A percentile compares a stretch with the other conserved stretches of the same genome.
Evolutionary conservation across 2,329 filamentous ascomycete species (phyloP).

Genomic region (Blastomyces silverae): DNA sequence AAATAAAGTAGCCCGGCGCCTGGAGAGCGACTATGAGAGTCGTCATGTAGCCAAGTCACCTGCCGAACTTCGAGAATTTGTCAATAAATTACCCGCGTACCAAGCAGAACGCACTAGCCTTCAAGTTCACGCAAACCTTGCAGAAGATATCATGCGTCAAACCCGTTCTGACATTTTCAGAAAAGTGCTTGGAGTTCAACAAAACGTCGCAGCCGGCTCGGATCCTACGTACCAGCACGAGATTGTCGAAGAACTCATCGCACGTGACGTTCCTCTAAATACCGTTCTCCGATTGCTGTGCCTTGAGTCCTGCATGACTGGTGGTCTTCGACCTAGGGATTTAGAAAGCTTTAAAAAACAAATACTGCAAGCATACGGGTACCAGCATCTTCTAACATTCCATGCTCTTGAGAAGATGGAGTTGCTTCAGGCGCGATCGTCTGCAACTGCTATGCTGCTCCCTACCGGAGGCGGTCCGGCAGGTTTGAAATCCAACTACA

Average conservation of each 20-base stretch:
- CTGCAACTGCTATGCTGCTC: conserved; percentile 72
- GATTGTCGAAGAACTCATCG: conserved; percentile 88
- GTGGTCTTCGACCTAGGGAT: conserved; percentile 81
- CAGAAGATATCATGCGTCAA: conserved; percentile 91
- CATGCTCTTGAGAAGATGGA: conserved; percentile 83
- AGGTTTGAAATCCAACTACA: conserved; percentile 81
- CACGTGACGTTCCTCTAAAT: conserved; percentile 71
- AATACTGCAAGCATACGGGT: conserved; percentile 86
- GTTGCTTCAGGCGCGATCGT: conserved; percentile 69
- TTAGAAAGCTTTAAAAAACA: conserved; percentile 83
- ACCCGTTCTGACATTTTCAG: conserved; percentile 86
- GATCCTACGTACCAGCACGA: conserved; percentile 87
- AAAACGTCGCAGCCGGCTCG: conserved; percentile 84
- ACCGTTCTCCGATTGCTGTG: conserved; percentile 79
- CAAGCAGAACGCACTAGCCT: conserved; percentile 89
- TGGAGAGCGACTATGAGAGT: conserved; percentile 81
- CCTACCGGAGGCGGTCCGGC: conserved; percentile 59
- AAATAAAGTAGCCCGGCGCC: conserved; percentile 80
- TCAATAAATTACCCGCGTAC: conserved; percentile 84
- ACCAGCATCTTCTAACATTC: conserved; percentile 88
- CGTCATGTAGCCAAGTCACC: conserved; percentile 82
- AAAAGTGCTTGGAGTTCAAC: conserved; percentile 83
- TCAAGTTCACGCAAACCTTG: conserved; percentile 84
- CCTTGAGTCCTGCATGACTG: conserved; percentile 82
- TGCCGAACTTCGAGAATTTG: conserved; percentile 86